Conservation (phyloP, 768 basidiomycete genomes). For the Sarcodon sp. region DNA sequence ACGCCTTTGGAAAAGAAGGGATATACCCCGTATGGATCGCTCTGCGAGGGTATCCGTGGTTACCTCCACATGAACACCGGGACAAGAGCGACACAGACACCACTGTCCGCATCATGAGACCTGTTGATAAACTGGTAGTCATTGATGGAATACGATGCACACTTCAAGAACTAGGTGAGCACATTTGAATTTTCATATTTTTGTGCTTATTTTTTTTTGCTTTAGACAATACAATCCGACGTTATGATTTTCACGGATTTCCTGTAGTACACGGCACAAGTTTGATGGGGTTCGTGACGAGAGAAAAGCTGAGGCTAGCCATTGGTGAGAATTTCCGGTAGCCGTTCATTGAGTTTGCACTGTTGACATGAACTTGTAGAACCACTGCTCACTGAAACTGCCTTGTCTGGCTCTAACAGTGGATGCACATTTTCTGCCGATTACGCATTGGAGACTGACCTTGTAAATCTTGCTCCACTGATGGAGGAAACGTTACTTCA, state of each 20-base stretch:
- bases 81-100: constrained; percentile 40
- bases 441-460: constrained; percentile 3
- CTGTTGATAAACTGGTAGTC: constrained; percentile 32
- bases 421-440: constrained; percentile 11
- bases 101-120: constrained; percentile 48
- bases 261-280: constrained; percentile 41
- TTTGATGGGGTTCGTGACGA: constrained; percentile 49
- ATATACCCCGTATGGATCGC: constrained; percentile 67
- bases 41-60: constrained; percentile 59
- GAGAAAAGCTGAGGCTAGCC: constrained; percentile 33
- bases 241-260: constrained; percentile 45
- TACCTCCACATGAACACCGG: constrained; percentile 50
- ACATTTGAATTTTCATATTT: neutral
- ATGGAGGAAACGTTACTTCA: constrained; percentile 41
- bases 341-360: neutral
- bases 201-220: neutral
- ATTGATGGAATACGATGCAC: constrained; percentile 28
- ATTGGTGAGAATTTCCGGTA: constrained; percentile 17
- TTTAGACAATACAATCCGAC: constrained; percentile 27
- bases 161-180: constrained; percentile 34
- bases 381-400: constrained; percentile 10
- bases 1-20: constrained; percentile 55
- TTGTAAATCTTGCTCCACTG: constrained; percentile 19
- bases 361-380: constrained; percentile 7
- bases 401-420: constrained; percentile 4